Conservation (phyloP, 768 basidiomycete species). For the Amanita fuliginea region DNA sequence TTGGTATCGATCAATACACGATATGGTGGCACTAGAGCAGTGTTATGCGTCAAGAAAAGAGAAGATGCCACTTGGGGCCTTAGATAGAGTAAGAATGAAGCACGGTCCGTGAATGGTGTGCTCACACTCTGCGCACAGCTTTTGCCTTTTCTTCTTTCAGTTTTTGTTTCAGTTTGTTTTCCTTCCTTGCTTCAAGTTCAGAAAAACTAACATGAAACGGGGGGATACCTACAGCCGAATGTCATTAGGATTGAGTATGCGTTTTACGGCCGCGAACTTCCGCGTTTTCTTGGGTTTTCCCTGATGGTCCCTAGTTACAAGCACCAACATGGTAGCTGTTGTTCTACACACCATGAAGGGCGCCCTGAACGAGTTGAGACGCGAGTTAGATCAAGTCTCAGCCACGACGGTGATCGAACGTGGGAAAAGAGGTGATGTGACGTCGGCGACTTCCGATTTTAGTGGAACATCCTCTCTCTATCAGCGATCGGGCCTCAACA, state of each 20-base stretch:
- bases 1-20: conserved; percentile 98
- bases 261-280: conserved; percentile 91
- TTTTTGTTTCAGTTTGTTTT: conserved; percentile 84
- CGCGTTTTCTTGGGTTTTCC: conserved; percentile 88
- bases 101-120: conserved; percentile 9
- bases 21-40: conserved; percentile 92
- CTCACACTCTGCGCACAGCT: conserved; percentile 70
- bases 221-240: conserved; percentile 67
- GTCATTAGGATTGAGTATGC: conserved; percentile 89
- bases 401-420: no score
- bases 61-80: conserved; percentile 86
- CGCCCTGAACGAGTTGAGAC: no score
- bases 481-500: no score
- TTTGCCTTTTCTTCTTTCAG: conserved; percentile 77
- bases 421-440: no score
- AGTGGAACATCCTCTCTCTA: no score
- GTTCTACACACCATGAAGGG: neutral
- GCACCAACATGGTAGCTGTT: neutral
- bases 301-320: conserved; percentile 24
- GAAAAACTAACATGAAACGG: conserved; percentile 5
- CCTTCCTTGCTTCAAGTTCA: conserved; percentile 52
- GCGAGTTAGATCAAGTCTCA: no score
- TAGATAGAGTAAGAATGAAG: neutral
- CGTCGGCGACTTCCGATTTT: no score
- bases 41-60: conserved; percentile 90